Conservation (phyloP, 2,329 filamentous ascomycete species). For the Fusarium redolens region DNA sequence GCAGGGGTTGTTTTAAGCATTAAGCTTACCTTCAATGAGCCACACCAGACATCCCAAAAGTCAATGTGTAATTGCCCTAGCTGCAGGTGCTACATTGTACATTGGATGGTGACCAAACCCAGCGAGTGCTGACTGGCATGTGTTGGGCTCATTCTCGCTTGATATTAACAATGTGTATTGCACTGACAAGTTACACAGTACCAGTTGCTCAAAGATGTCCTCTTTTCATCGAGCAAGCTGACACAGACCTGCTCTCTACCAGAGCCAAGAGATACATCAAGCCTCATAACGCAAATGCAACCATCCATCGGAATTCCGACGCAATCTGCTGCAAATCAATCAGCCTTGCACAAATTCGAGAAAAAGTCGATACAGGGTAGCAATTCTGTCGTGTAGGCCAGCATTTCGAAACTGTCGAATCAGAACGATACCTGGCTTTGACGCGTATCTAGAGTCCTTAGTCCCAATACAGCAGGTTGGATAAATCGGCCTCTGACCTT, state of each 20-base stretch:
- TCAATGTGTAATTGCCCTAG: neutral
- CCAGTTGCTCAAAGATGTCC: neutral
- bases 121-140: neutral
- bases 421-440: neutral
- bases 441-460: neutral
- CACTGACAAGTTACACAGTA: neutral
- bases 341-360: neutral
- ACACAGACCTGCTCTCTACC: neutral
- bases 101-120: neutral
- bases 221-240: neutral
- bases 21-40: constrained; percentile 15
- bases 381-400: neutral
- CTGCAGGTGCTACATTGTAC: neutral
- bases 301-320: neutral
- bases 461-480: constrained; percentile 19
- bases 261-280: neutral
- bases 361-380: constrained; percentile 4
- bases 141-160: neutral
- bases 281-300: neutral
- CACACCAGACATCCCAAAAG: constrained; percentile 2
- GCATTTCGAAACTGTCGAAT: neutral
- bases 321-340: neutral
- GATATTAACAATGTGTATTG: neutral
- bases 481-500: constrained; percentile 8
- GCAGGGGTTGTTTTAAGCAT: constrained; percentile 18